phyloP scores from a whole-genome alignment of 176 grass and related monocot species.

The Musa acuminata region DNA sequence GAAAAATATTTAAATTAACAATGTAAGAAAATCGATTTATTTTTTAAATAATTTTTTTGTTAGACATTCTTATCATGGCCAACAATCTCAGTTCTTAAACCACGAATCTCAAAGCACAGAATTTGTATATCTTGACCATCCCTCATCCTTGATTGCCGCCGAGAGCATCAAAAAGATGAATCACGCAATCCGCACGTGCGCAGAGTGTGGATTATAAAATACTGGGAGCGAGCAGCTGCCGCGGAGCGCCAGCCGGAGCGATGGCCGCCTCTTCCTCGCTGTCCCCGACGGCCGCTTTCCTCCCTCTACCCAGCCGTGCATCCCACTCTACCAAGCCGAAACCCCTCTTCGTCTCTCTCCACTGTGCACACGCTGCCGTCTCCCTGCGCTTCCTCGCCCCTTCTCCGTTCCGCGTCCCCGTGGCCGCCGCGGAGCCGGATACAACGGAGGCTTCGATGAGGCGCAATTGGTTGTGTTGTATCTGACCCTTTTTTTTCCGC shows the following conservation, averaged over 20 bases:
- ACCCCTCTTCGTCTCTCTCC: slow-evolving; percentile 14
- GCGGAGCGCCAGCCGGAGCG: not conserved
- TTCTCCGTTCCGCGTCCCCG: too few species aligned
- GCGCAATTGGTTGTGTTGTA: not conserved
- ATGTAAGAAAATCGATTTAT: too few species aligned
- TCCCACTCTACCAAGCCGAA: not conserved
- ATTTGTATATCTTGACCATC: too few species aligned
- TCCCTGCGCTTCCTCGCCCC: too few species aligned
- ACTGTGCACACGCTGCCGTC: not conserved
- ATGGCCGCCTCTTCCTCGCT: slow-evolving; percentile 30
- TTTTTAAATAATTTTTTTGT: too few species aligned
- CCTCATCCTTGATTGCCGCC: too few species aligned
- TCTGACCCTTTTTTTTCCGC: not conserved
- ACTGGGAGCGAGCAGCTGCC: not conserved
- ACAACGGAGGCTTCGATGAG: not conserved
- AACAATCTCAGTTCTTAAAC: too few species aligned
- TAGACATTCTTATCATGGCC: too few species aligned
- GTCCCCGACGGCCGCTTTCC: slow-evolving; percentile 14
- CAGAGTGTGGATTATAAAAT: not conserved
- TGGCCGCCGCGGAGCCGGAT: slow-evolving; percentile 1
- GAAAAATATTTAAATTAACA: too few species aligned
- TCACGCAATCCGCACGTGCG: not conserved
- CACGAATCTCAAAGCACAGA: too few species aligned
- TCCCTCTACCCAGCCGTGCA: not conserved
- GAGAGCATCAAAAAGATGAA: not conserved